Conservation (phyloP, 2,329 filamentous ascomycete genomes). For the Microdochium paspali region DNA sequence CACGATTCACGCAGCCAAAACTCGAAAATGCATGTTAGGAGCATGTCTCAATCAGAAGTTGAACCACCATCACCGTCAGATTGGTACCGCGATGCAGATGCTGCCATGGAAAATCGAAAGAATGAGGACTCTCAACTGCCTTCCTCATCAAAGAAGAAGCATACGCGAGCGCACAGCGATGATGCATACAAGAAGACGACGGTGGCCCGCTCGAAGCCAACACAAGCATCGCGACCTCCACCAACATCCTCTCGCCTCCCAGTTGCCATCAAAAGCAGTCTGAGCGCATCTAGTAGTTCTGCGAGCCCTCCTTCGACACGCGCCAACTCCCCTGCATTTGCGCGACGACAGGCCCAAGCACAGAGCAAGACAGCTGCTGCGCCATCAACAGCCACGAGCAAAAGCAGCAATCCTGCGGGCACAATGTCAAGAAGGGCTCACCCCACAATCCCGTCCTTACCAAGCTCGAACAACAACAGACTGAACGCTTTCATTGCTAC, state of each 20-base stretch:
- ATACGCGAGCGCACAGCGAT: conserved; percentile 52
- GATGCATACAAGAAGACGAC: conserved; percentile 26
- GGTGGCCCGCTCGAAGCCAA: conserved; percentile 22
- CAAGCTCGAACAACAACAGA: conserved; percentile 32
- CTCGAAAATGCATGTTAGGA: conserved; percentile 39
- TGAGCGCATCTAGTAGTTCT: conserved; percentile 32
- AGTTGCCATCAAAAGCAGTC: conserved; percentile 31
- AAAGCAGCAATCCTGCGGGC: not conserved
- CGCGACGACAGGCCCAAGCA: conserved; percentile 21
- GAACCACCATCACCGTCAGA: conserved; percentile 58
- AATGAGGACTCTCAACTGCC: conserved; percentile 7
- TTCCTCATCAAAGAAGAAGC: conserved; percentile 26
- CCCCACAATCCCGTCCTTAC: conserved; percentile 12
- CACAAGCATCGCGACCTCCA: conserved; percentile 16
- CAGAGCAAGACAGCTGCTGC: conserved; percentile 28
- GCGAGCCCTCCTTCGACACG: conserved; percentile 42
- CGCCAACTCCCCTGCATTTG: conserved; percentile 41
- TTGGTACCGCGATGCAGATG: conserved; percentile 42
- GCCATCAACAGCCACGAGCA: conserved; percentile 6
- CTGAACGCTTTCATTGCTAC: conserved; percentile 67
- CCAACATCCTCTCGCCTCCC: conserved; percentile 32
- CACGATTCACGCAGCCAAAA: conserved; percentile 62
- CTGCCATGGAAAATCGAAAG: not conserved
- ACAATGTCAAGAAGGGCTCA: conserved; percentile 24
- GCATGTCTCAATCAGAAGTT: conserved; percentile 43